Percentiles rank a stretch among this genome's conserved stretches.
Evolutionary conservation across 495 filamentous ascomycete genomes (phyloP).

Genomic region (Hypoxylon lenormandii): DNA sequence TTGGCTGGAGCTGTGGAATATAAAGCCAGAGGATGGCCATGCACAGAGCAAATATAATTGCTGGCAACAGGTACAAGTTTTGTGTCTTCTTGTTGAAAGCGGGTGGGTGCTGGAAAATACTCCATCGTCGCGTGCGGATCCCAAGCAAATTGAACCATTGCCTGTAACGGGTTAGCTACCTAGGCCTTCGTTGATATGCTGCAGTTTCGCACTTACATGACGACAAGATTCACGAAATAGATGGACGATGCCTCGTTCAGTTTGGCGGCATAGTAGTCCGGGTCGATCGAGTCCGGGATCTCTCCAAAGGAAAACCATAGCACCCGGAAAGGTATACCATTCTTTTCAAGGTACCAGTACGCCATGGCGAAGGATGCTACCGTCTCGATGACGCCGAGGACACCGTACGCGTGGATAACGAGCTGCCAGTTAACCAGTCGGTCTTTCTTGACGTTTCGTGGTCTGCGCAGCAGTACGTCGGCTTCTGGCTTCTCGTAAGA

Average conservation of each 20-base stretch:
- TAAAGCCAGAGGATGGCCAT: constrained; percentile 75
- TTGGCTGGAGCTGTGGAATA: constrained; percentile 66
- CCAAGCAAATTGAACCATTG: constrained; percentile 78
- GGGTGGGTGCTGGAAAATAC: constrained; percentile 74
- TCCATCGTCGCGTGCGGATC: constrained; percentile 72
- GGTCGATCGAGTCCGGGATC: constrained; percentile 58
- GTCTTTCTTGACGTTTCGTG: constrained; percentile 70
- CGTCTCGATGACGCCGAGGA: constrained; percentile 72
- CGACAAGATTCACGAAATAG: constrained; percentile 79
- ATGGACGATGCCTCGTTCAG: constrained; percentile 72
- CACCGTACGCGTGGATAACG: constrained; percentile 71
- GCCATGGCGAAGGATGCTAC: constrained; percentile 71
- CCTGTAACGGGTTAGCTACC: constrained; percentile 43
- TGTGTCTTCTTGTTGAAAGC: constrained; percentile 67
- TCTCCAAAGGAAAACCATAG: constrained; percentile 72
- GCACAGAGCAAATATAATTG: constrained; percentile 70
- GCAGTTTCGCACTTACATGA: constrained; percentile 63
- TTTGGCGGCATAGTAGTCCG: constrained; percentile 60
- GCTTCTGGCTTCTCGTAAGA: constrained; percentile 79
- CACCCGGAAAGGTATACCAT: constrained; percentile 67
- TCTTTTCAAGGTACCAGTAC: constrained; percentile 72
- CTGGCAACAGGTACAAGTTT: constrained; percentile 73
- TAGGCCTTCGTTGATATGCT: background rate
- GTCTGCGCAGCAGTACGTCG: constrained; percentile 71
- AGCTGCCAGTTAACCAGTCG: constrained; percentile 74